phyloP scores from a whole-genome alignment of 805 yeast species.

The Ogataea thermomethanolica region DNA sequence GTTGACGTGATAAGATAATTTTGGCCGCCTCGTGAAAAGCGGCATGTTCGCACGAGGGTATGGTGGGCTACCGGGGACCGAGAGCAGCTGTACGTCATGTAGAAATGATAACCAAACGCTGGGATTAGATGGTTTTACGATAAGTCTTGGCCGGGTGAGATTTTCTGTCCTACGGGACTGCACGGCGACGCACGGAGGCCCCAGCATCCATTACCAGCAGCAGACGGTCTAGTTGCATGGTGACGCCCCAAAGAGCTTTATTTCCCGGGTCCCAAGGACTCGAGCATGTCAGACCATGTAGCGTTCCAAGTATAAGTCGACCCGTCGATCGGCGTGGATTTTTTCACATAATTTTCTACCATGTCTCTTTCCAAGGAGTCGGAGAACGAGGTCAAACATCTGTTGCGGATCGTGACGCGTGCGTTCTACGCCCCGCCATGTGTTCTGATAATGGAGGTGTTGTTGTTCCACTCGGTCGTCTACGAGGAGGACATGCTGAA shows the following conservation, averaged over 20 bases:
- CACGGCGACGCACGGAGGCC: too few relatives aligned
- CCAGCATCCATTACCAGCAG: too few relatives aligned
- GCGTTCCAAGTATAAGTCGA: background rate
- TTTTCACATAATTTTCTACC: conserved; percentile 1
- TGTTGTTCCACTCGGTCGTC: conserved; percentile 81
- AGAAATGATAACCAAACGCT: too few relatives aligned
- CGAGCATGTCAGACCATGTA: too few relatives aligned
- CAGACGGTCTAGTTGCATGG: background rate
- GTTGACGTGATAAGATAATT: conserved; percentile 9
- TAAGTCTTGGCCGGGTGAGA: too few relatives aligned
- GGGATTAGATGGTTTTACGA: too few relatives aligned
- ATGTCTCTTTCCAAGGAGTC: conserved; percentile 15
- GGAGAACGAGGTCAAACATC: conserved; percentile 27
- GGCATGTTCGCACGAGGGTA: too few relatives aligned
- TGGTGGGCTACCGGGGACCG: background rate
- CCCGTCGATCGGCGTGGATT: background rate
- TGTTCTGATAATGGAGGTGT: conserved; percentile 81
- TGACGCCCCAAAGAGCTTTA: too few relatives aligned
- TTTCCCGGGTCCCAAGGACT: too few relatives aligned
- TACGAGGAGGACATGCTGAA: conserved; percentile 88
- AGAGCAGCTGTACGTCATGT: background rate
- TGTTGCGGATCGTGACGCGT: conserved; percentile 76
- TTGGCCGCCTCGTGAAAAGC: too few relatives aligned
- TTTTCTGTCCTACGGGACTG: too few relatives aligned
- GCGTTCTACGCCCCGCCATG: conserved; percentile 86